Percentiles rank a stretch among this genome's conserved stretches.
Conservation (phyloP, 257 asterid species). For the Nicotiana tabacum region DNA sequence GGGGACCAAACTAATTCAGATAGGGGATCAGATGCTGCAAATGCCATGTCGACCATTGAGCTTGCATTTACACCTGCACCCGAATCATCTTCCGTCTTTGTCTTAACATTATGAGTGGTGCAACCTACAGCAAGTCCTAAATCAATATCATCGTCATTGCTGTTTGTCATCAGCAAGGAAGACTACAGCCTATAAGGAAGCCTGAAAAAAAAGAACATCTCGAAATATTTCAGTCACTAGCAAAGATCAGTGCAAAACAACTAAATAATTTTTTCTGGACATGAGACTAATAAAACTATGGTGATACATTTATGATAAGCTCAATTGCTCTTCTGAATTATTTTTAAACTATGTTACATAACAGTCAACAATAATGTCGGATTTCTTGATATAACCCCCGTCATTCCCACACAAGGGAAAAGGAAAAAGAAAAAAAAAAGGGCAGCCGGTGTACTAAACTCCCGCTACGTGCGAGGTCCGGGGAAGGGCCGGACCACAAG, state of each 20-base stretch:
- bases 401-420: neutral
- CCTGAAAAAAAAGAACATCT: slow-evolving; percentile 17
- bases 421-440: too few relatives aligned
- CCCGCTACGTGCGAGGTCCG: too few relatives aligned
- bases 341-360: neutral
- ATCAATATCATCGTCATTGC: slow-evolving; percentile 30
- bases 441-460: too few relatives aligned
- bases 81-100: slow-evolving; percentile 18
- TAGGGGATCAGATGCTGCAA: slow-evolving; percentile 56
- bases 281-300: neutral
- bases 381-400: neutral
- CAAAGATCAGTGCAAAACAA: neutral
- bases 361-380: neutral
- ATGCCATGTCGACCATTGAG: slow-evolving; percentile 34
- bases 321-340: too few relatives aligned
- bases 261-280: neutral
- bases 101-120: slow-evolving; percentile 18
- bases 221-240: neutral
- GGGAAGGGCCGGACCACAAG: too few relatives aligned
- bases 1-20: slow-evolving; percentile 82
- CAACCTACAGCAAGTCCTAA: slow-evolving; percentile 48
- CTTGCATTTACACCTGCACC: slow-evolving; percentile 97
- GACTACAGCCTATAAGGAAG: slow-evolving; percentile 5
- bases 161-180: slow-evolving; percentile 23
- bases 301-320: too few relatives aligned